Evolutionary conservation across 495 filamentous ascomycete species (phyloP).

Genomic region (Penicillium angulare): DNA sequence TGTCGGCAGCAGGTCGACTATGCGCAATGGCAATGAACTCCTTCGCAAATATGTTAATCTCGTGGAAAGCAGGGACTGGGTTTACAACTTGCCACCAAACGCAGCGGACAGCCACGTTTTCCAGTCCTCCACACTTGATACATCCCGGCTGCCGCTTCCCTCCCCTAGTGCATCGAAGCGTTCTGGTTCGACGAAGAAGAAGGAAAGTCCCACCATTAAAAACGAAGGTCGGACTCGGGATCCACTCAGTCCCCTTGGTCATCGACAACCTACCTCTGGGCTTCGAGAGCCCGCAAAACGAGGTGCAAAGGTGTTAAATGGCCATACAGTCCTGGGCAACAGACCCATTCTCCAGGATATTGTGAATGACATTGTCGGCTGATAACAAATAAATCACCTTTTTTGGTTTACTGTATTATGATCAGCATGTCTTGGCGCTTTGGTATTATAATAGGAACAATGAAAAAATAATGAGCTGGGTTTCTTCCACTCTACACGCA

Average conservation of each 20-base stretch:
- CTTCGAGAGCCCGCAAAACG: slow-evolving; percentile 38
- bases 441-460: background rate
- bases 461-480: too few relatives aligned
- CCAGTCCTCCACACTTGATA: slow-evolving; percentile 29
- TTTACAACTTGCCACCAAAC: slow-evolving; percentile 62
- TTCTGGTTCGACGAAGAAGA: slow-evolving; percentile 8
- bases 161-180: slow-evolving; percentile 9
- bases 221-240: slow-evolving; percentile 19
- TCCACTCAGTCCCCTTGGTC: slow-evolving; percentile 38
- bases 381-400: slow-evolving; percentile 1
- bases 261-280: slow-evolving; percentile 17
- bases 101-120: slow-evolving; percentile 70
- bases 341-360: slow-evolving; percentile 54
- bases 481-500: too few relatives aligned
- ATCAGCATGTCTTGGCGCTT: background rate
- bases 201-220: slow-evolving; percentile 19
- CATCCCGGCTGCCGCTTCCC: slow-evolving; percentile 18
- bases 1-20: slow-evolving; percentile 73
- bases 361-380: slow-evolving; percentile 49
- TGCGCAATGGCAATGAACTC: slow-evolving; percentile 71
- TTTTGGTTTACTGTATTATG: background rate
- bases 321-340: slow-evolving; percentile 35
- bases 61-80: slow-evolving; percentile 71
- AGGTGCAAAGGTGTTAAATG: slow-evolving; percentile 37
- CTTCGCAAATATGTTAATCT: slow-evolving; percentile 70